Base-by-base conservation (phyloP, 148 eudicot species). In the Rhododendron williamsianum region DNA sequence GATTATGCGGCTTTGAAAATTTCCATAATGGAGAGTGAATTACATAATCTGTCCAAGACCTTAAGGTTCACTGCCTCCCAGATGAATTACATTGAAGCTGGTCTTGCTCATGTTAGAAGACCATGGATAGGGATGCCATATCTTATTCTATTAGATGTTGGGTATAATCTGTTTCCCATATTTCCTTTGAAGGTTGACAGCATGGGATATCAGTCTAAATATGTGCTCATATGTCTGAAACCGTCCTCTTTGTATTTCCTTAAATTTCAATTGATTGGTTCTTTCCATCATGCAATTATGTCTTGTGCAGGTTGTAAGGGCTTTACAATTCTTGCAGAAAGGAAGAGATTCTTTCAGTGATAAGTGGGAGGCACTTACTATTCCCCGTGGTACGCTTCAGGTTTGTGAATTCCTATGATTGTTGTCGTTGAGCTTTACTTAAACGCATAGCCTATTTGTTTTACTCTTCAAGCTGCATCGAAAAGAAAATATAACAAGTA, bases 301-400 rank as follows among this genome's bases (percentile, higher is more conserved):
- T 54, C 16, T 54, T 54, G 41, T 89, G 89, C 92, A 97, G 99
- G 99, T 94, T 84, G 99, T 95, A 52, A 93, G 99, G 91, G 99
- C 99, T 49, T 86, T 97, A 86, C 86, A 56, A 45, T 92, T 90
- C 89, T 90, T 97, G 83, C 99, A 94, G 90, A 87, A 89, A 45
- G 95, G 95, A 52, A 89, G 93, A 91, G 96, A 94, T 82, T 87
- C 90, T 67, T 90, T 54, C 60, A 18, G 86, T 85, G 88, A 93
- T 73, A 89, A 87, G 84, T 97, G 98, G 99, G 91, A 90, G 89
- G 91, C 93, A n/a, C 91, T 93, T 86, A 81, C 89, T 85, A 97
- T 97, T 87, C 98, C 98, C 86, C 98, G 99, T 87, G 98, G 99
- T 87, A 97, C 99, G 71, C 94, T 97, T 88, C 98, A 97, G 99